Evolutionary conservation across 345 rosid species (phyloP), one percentile per base, ranked within the genome.

Genomic region (Syzygium grande): DNA sequence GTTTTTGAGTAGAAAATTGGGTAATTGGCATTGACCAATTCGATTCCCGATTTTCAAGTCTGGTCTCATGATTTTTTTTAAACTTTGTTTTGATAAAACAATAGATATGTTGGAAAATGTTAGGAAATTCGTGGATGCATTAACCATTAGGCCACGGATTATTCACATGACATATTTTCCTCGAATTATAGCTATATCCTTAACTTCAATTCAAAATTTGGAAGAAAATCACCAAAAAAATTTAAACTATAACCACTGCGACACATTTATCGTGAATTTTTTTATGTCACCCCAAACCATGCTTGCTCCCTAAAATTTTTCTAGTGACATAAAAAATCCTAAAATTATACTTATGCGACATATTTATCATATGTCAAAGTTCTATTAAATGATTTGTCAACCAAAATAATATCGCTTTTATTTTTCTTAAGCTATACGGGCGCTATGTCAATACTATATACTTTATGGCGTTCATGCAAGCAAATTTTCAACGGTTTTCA

Each of bases 401-500:
- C 13, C n/a, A 23, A 56, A 56, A 56, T 56, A 56, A 56, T 0
- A 6, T 23, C n/a, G 0, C 25, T 56, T 56, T 56, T 56, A 56
- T 23, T 56, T 23, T 1, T 9, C 2, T 0, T 56, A 56, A 56
- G 61, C 2, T n/a, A 9, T 1, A 2, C 1, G 6, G 9, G 5
- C 27, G 1, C 4, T 9, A 23, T 23, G 10, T 9, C 4, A 56
- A 56, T 27, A 56, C 1, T 23, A 1, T 56, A 22, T 23, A 12
- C 2, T 56, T 56, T 56, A 11, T 56, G 10, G 4, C 0, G 13
- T 56, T 0, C n/a, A 56, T 56, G 5, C n/a, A 56, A 56, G 13
- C 12, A 56, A 56, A 23, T 1, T 23, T 56, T 56, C 10, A 56
- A 56, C 4, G n/a, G 10, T 56, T 56, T 0, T 9, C 46, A 43